A percentile compares a stretch with the other conserved stretches of the same genome.
Conservation (phyloP, 2,329 filamentous ascomycete genomes). For the Hypoxylon rubiginosum region DNA sequence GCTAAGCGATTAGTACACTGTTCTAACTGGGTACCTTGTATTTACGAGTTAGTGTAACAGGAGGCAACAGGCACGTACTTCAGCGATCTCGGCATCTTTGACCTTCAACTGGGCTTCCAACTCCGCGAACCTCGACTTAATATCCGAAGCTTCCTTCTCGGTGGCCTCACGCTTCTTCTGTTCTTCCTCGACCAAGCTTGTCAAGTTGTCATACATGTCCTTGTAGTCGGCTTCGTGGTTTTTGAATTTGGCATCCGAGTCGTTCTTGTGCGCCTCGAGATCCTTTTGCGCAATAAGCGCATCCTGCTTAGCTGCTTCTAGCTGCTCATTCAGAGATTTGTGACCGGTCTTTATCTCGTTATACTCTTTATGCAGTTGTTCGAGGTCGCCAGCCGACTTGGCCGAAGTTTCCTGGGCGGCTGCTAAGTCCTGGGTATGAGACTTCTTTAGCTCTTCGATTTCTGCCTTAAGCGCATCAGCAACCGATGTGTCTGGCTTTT, state of each 20-base stretch:
- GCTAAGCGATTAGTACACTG: conserved; percentile 27
- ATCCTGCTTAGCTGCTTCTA: conserved; percentile 56
- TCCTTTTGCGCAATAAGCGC: conserved; percentile 63
- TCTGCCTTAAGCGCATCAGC: conserved; percentile 66
- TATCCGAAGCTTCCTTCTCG: conserved; percentile 51
- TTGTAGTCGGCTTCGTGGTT: conserved; percentile 71
- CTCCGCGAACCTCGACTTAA: conserved; percentile 53
- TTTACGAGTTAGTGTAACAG: conserved; percentile 3
- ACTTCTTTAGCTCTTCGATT: conserved; percentile 62
- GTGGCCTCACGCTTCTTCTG: conserved; percentile 55
- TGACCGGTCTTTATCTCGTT: conserved; percentile 51
- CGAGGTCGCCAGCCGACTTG: conserved; percentile 49
- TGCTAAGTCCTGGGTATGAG: conserved; percentile 60
- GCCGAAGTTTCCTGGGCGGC: conserved; percentile 53
- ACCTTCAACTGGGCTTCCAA: conserved; percentile 62
- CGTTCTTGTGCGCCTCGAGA: conserved; percentile 65
- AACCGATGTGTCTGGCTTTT: conserved; percentile 68
- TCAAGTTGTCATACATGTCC: conserved; percentile 74
- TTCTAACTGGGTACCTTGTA: conserved; percentile 20
- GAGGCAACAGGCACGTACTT: conserved; percentile 57
- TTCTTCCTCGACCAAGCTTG: conserved; percentile 70
- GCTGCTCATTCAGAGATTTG: conserved; percentile 58
- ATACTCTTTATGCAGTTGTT: conserved; percentile 49
- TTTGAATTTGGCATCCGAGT: conserved; percentile 66
- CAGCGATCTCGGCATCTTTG: conserved; percentile 73